Evolutionary conservation across 352 stramenopile genomes (phyloP).

Genomic region (Achlya hypogyna): DNA sequence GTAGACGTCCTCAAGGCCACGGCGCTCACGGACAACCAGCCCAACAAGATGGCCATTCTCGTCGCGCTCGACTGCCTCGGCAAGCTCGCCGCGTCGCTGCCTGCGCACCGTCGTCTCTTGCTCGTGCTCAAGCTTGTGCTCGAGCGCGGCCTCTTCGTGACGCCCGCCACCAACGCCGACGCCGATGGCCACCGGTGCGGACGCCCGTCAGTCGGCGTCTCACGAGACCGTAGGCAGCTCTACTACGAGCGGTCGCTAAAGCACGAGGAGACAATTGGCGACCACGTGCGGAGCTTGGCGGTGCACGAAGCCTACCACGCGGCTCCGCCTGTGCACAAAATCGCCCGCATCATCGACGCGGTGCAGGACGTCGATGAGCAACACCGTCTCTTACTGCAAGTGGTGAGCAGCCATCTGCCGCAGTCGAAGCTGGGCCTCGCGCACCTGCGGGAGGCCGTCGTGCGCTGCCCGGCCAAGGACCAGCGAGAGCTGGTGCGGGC

Average conservation of each 20-base stretch:
- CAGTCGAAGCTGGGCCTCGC: slow-evolving; percentile 10
- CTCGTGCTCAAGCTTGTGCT: slow-evolving; percentile 42
- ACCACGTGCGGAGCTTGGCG: neutral
- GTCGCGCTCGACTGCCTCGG: slow-evolving; percentile 68
- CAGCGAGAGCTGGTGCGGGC: neutral
- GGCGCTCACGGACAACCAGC: slow-evolving; percentile 33
- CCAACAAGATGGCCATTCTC: slow-evolving; percentile 39
- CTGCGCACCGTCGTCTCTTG: slow-evolving; percentile 51
- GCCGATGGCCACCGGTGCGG: neutral
- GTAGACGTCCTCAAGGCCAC: slow-evolving; percentile 53
- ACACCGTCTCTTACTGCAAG: neutral
- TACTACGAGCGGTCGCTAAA: slow-evolving; percentile 43
- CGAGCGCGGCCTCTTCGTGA: slow-evolving; percentile 38
- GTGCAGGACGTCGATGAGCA: neutral
- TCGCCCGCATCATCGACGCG: neutral
- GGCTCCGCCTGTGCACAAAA: neutral
- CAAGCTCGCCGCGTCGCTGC: slow-evolving; percentile 40
- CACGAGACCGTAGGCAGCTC: slow-evolving; percentile 18
- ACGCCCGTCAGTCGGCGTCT: neutral
- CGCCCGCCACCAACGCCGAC: neutral
- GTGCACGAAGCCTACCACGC: neutral
- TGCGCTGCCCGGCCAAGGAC: neutral
- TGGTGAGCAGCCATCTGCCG: slow-evolving; percentile 5
- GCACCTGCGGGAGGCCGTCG: neutral
- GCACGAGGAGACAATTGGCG: slow-evolving; percentile 22